Conservation (phyloP, 345 rosid species). For the Eucalyptus polyanthemos region DNA sequence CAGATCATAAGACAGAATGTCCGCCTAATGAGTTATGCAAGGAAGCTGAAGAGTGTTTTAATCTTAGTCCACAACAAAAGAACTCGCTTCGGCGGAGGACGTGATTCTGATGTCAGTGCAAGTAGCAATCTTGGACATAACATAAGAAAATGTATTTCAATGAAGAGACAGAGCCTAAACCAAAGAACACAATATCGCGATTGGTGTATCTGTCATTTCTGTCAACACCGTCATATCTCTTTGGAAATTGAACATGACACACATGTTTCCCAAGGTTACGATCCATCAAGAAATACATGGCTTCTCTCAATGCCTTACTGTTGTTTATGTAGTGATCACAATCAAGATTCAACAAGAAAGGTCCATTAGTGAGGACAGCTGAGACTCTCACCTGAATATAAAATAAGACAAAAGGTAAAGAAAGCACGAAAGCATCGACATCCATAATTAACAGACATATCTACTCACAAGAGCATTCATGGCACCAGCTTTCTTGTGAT, state of each 20-base stretch:
- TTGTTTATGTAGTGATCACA: too few relatives aligned
- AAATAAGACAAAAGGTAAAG: not conserved
- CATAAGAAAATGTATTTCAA: not conserved
- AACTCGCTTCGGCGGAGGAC: not conserved
- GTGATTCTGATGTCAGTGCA: not conserved
- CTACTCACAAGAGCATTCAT: not conserved
- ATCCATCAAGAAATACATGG: too few relatives aligned
- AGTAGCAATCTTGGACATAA: not conserved
- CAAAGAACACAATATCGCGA: slow-evolving; percentile 73
- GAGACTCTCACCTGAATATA: not conserved
- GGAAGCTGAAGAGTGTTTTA: not conserved
- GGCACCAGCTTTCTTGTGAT: not conserved
- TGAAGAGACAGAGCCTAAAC: slow-evolving; percentile 8
- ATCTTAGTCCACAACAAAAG: not conserved
- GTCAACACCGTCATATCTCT: not conserved
- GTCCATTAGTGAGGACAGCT: not conserved
- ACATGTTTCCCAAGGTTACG: not conserved
- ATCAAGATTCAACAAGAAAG: too few relatives aligned
- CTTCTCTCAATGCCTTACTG: too few relatives aligned
- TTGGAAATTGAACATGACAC: not conserved
- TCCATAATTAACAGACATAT: not conserved
- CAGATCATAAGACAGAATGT: slow-evolving; percentile 5
- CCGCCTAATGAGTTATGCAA: not conserved
- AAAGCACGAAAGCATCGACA: not conserved
- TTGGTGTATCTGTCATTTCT: slow-evolving; percentile 45